Evolutionary conservation across 768 basidiomycete species (phyloP), one percentile per base, ranked within the genome.

Genomic region (Fomitopsis pulvina): DNA sequence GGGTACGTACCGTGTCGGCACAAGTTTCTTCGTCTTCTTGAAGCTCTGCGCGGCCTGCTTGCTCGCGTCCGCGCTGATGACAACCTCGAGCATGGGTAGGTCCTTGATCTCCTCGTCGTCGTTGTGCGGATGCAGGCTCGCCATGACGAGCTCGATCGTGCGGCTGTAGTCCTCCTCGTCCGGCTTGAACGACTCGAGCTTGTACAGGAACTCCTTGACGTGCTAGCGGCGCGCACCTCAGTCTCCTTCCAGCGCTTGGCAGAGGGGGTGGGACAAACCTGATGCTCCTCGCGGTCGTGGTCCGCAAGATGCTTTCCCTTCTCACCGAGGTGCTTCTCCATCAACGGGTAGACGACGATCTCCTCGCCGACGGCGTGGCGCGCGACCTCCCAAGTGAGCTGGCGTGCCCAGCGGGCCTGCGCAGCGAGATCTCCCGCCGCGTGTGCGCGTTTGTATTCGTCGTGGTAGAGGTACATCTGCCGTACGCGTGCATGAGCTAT

Each of bases 351-450:
- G 0, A 82, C 75, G 30, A 84, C 68, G 32, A 83, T 72, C 60
- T 85, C 82, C 60, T 83, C 81, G 12, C 74, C 79, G 6, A 77
- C 74, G 3, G 80, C 76, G 51, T 83, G 81, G 0, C 79, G 71
- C 1, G 79, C 80, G 34, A 83, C 67, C 63, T 80, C 79, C 81
- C 80, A 83, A 11, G 66, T 70, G 4, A 83, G 66, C 59, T 81
- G 79, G 40, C 68, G 69, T 0, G 76, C 68, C 80, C 79, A 82
- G 7, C 78, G 72, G 2, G 60, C 65, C 59, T 80, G 76, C 0
- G 71, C 71, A 28, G 78, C 75, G 22, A 61, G 48, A 55, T 82
- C 69, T 60, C 55, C 40, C 65, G 64, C 44, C 63, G 67, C 55
- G 24, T 47, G 51, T 1, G 63, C 63, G 26, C 60, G 63, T 26